A percentile compares a stretch with the other conserved stretches of the same genome.
These are phyloP conservation scores for Sisymbrium irio DNA, from an alignment of 345 rosid genomes.

Conservation along the genomic window DNA sequence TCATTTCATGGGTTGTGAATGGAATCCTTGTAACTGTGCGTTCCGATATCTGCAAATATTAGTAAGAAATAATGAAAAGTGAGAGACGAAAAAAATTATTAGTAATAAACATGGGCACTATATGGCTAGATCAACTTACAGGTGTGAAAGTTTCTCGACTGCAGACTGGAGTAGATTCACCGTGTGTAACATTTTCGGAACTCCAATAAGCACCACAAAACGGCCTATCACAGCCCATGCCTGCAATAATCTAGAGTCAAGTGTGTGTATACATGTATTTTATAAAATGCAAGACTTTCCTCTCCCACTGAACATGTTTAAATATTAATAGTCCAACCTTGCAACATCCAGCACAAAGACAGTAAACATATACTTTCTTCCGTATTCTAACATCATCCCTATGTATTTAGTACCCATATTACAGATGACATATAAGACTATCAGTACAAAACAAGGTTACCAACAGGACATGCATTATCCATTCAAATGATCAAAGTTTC, in stretches of 20 bases:
- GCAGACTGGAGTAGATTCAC: conserved; percentile 50
- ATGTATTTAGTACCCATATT: not conserved
- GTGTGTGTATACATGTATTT: not conserved
- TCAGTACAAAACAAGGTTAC: not conserved
- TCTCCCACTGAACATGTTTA: not conserved
- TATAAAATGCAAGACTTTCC: not conserved
- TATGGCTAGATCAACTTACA: conserved; percentile 37
- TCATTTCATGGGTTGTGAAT: conserved; percentile 62
- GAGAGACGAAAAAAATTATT: too few species aligned
- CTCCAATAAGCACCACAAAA: conserved; percentile 92
- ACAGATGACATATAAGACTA: not conserved
- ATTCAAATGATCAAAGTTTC: not conserved
- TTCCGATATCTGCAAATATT: conserved; percentile 56
- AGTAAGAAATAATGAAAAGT: not conserved
- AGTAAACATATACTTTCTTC: not conserved
- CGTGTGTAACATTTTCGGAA: conserved; percentile 43
- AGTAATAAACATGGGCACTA: not conserved
- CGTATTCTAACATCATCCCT: not conserved
- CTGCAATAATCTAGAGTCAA: conserved; percentile 41
- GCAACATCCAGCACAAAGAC: not conserved
- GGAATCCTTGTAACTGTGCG: conserved; percentile 63
- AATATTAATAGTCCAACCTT: not conserved
- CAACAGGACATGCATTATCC: not conserved
- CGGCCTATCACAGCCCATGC: conserved; percentile 82
- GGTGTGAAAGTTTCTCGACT: conserved; percentile 56